These are phyloP conservation scores for Blastocystis sp. DNA, from an alignment of 352 stramenopile species.

Conservation along the genomic window DNA sequence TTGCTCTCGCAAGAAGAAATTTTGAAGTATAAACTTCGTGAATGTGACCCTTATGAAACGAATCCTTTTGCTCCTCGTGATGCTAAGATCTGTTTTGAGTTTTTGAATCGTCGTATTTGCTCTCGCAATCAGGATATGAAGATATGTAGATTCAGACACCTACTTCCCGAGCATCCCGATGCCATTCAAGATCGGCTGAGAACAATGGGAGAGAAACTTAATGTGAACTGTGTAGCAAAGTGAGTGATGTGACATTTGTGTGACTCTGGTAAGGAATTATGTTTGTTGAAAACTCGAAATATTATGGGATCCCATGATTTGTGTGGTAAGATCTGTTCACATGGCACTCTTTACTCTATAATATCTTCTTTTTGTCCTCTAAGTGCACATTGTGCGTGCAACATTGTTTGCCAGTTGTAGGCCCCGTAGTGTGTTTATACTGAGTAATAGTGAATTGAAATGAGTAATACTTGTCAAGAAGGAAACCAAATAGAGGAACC, in stretches of 20 bases:
- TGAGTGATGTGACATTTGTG: not conserved
- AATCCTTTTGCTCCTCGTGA: constrained; percentile 58
- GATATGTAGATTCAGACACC: constrained; percentile 52
- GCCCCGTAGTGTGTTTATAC: too few species aligned
- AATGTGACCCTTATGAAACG: constrained; percentile 10
- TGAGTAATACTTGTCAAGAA: too few species aligned
- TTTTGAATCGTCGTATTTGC: constrained; percentile 49
- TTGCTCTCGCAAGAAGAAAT: constrained; percentile 52
- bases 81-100: constrained; percentile 68
- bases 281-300: too few species aligned
- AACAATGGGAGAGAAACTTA: not conserved
- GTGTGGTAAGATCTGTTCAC: too few species aligned
- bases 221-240: not conserved
- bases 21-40: not conserved
- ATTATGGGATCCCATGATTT: too few species aligned
- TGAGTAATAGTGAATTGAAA: too few species aligned
- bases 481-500: too few species aligned
- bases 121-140: not conserved
- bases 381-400: too few species aligned
- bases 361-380: too few species aligned
- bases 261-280: too few species aligned
- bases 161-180: constrained; percentile 62
- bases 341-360: too few species aligned
- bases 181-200: constrained; percentile 26
- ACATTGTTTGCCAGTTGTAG: too few species aligned